Evolutionary conservation across 768 basidiomycete species (phyloP), one percentile per base, ranked within the genome.

Genomic region (Amanita rimosa): DNA sequence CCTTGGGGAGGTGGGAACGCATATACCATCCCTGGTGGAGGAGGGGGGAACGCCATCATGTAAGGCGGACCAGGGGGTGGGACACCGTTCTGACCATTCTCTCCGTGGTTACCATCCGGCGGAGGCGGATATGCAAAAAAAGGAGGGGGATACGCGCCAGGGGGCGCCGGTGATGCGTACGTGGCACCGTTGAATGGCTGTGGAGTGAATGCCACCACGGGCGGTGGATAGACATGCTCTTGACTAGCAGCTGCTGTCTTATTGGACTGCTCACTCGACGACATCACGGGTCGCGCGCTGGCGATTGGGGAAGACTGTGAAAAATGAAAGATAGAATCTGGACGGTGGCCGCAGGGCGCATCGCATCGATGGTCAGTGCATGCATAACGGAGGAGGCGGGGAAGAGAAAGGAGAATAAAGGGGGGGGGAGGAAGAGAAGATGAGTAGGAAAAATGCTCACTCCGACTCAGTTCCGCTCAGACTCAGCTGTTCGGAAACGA

Each of bases 21-120:
- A 47, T 72, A 74, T 4, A 76, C 62, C 54, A 75, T 64, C 37
- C 71, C 72, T 41, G 67, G 68, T 43, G 67, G 68, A 14, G 62
- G 63, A 6, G 62, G 63, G 0, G 67, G 62, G 14, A 63, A 65
- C 33, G 68, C 63, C 64, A 74, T 68, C 63, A 72, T 64, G 54
- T 68, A 73, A 9, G 63, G 62, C 27, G 57, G 46, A 13, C 21
- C 40, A 21, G 41, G 63, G 9, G 67, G 65, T 13, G 67, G 59
- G 4, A 56, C 57, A 16, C 62, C 64, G 44, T 60, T 62, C 44
- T 62, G 67, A 5, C 57, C 57, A 16, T 63, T 65, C 50, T 69
- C 68, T 6, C 58, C 52, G 39, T 69, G 62, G 41, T 53, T 54
- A n/a, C 61, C 67, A 40, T 72, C 69, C 3, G 64, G 58, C 0